A percentile compares a stretch with the other conserved stretches of the same genome.
Conservation (phyloP, 106 monocot species). For the Dioscorea zingiberensis region DNA sequence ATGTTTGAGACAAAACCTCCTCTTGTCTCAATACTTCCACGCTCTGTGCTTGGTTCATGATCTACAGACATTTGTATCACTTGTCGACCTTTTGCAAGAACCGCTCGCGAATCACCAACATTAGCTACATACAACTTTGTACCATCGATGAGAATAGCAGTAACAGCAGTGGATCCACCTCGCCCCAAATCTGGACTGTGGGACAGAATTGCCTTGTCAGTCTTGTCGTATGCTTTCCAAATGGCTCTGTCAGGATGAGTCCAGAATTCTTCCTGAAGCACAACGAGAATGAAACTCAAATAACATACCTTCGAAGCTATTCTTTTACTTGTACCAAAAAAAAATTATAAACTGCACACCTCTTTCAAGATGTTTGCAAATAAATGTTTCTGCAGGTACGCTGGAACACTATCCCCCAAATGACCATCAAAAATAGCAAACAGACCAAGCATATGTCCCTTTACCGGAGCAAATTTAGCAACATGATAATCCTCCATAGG, state of each 20-base stretch:
- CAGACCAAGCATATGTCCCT: slow-evolving; percentile 60
- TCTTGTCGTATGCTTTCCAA: slow-evolving; percentile 76
- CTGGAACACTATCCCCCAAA: slow-evolving; percentile 65
- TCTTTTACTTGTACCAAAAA: too few species aligned
- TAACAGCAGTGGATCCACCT: slow-evolving; percentile 93
- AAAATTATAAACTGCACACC: slow-evolving; percentile 20
- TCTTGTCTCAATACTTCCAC: slow-evolving; percentile 65
- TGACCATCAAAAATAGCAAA: slow-evolving; percentile 92
- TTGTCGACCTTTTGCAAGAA: slow-evolving; percentile 46
- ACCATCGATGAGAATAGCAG: slow-evolving; percentile 65
- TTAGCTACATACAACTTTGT: slow-evolving; percentile 69
- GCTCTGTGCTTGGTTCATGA: slow-evolving; percentile 71
- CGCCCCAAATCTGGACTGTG: slow-evolving; percentile 60
- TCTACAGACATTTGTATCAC: slow-evolving; percentile 65
- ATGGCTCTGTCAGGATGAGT: slow-evolving; percentile 63
- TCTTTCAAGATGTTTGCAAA: slow-evolving; percentile 77
- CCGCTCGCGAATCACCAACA: slow-evolving; percentile 82
- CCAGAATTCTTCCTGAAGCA: slow-evolving; percentile 70
- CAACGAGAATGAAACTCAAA: background rate
- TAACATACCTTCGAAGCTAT: too few species aligned
- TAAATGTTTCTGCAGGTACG: slow-evolving; percentile 72
- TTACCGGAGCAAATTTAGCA: slow-evolving; percentile 42
- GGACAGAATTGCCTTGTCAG: slow-evolving; percentile 74
- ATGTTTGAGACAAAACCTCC: slow-evolving; percentile 93
- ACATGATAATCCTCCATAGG: slow-evolving; percentile 91